A percentile compares a stretch with the other conserved stretches of the same genome.
These are phyloP conservation scores for Kodamaea leandrae DNA, from an alignment of 805 yeast species.

Conservation along the genomic window DNA sequence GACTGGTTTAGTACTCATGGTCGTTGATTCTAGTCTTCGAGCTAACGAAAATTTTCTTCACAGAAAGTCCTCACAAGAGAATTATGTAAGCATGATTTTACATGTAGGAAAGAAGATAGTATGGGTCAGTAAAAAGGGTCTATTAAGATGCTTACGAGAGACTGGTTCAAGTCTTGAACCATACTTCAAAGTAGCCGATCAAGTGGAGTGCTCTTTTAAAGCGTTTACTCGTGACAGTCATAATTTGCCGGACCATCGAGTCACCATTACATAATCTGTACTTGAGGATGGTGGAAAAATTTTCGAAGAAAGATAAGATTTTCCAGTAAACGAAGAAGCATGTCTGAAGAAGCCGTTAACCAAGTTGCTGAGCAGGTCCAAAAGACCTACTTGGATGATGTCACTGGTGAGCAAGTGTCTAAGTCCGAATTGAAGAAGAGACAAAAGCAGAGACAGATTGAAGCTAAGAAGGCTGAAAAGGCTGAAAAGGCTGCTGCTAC, in stretches of 20 bases:
- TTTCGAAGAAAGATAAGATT: constrained; percentile 7
- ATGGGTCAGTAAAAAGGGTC: background rate
- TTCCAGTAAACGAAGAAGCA: constrained; percentile 12
- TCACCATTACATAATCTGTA: constrained; percentile 4
- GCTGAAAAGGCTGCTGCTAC: constrained; percentile 63
- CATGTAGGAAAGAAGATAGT: background rate
- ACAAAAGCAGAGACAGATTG: constrained; percentile 81
- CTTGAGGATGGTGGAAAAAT: constrained; percentile 2
- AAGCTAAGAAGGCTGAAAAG: constrained; percentile 89
- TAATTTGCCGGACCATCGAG: background rate
- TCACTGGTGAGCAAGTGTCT: constrained; percentile 94
- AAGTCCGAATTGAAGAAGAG: constrained; percentile 95
- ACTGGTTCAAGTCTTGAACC: no score
- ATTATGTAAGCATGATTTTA: constrained; percentile 1
- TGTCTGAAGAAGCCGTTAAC: constrained; percentile 49
- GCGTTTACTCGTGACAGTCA: no score
- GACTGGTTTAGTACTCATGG: constrained; percentile 10
- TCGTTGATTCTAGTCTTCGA: constrained; percentile 4
- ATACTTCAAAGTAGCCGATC: no score
- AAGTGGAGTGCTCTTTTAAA: no score
- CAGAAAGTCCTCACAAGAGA: background rate
- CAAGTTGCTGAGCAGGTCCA: constrained; percentile 72
- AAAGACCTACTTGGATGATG: constrained; percentile 83
- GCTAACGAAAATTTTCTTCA: constrained; percentile 10
- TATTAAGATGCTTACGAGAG: no score